A percentile compares a stretch with the other conserved stretches of the same genome.
Evolutionary conservation across 2,329 filamentous ascomycete genomes (phyloP).

Genomic region (Fusarium scirpi): DNA sequence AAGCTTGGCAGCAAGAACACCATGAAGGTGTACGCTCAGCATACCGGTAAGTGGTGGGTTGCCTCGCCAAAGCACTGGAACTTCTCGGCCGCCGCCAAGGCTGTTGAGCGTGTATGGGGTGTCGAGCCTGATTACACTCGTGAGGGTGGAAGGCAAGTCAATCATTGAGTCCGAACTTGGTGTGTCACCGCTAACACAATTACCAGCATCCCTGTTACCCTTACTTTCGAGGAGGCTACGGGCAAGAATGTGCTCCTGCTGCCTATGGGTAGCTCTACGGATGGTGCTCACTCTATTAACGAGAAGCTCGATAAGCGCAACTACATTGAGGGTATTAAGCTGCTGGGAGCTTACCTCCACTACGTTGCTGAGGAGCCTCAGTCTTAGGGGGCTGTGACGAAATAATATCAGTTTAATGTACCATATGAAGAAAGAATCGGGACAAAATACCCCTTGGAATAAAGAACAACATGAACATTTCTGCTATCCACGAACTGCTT

Average conservation of each 20-base stretch:
- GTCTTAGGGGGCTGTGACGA: constrained; percentile 41
- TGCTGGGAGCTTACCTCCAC: constrained; percentile 94
- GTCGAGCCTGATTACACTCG: constrained; percentile 94
- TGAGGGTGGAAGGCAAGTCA: constrained; percentile 84
- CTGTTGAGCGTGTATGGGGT: constrained; percentile 94
- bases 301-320: constrained; percentile 98
- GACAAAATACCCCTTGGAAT: not conserved
- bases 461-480: not conserved
- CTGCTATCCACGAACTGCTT: not conserved
- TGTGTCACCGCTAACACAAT: constrained; percentile 28
- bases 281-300: constrained; percentile 97
- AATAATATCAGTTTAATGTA: constrained; percentile 23
- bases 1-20: constrained; percentile 94
- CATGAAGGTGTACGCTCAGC: constrained; percentile 82
- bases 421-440: constrained; percentile 20
- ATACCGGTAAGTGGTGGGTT: constrained; percentile 99
- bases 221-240: constrained; percentile 97
- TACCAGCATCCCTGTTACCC: constrained; percentile 88
- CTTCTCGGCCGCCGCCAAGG: constrained; percentile 93
- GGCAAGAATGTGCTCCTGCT: constrained; percentile 97
- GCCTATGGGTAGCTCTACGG: constrained; percentile 97
- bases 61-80: constrained; percentile 99
- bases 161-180: not conserved
- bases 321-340: constrained; percentile 98
- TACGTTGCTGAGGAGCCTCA: constrained; percentile 92